Base-by-base conservation (phyloP, 2,329 filamentous ascomycete genomes). In the Huntiella abstrusa region DNA sequence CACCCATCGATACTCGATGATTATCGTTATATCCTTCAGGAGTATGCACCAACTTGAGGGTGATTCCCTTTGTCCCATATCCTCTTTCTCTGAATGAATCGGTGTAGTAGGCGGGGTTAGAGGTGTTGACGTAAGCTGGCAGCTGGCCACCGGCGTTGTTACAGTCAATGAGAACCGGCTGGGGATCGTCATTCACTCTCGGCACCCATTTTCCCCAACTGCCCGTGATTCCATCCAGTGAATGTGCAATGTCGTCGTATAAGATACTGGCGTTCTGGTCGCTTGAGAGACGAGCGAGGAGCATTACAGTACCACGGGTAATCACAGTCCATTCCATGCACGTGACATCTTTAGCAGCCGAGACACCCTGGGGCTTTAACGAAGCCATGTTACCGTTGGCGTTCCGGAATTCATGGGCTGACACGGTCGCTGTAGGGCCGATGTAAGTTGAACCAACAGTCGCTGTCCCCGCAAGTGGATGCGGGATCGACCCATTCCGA, bases 271-370 rank as follows among this genome's bases (percentile, higher is more conserved):
- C 48, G 13, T 46, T 49, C 12, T 38, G 44, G 6, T 36, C 28
- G 12, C 44, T 38, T 22, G 35, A 28, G 4, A 49, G 44, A 11
- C 48, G 48, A 5, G 48, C 48, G 2, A 49, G 41, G 8, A 49
- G 44, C 41, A 49, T 49, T 5, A 44, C 41, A 5, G 44, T 49
- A 11, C 48, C 48, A 15, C 48, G 48, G n/a, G 48, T 49, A 13
- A 49, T 46, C 5, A 49, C 48, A 5, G 48, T 49, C 48, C 48
- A 49, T 38, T 49, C 48, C 12, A 47, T 45, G 32, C 48, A 49
- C n/a, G 38, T 36, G 17, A 47, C 48, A 28, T 28, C 22, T 28
- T 28, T 28, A 28, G 22, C 8, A 28, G 8, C 22, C 22, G 22
- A 28, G 22, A 28, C 22, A 28, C 8, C 22, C 22, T 7, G 22